These are phyloP conservation scores for Rhododendron williamsianum DNA, from an alignment of 148 eudicot genomes.

Conservation along the genomic window DNA sequence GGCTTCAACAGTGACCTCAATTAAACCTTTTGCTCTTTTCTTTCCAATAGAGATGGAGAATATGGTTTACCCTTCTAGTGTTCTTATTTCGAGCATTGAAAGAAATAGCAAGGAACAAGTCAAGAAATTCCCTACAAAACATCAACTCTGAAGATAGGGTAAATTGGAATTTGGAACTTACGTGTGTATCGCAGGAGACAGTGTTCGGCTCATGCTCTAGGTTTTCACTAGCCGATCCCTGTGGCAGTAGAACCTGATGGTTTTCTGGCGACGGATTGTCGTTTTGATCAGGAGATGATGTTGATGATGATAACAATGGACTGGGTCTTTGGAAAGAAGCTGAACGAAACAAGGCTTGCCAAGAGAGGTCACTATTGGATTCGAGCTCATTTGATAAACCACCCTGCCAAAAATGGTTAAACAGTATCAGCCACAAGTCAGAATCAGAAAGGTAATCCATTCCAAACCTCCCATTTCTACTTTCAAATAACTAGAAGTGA, in stretches of 20 bases:
- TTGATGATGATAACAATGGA: neutral
- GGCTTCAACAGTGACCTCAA: neutral
- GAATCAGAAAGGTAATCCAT: neutral
- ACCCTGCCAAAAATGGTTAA: neutral
- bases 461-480: neutral
- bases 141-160: neutral
- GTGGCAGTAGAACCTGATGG: neutral
- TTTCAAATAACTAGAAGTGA: neutral
- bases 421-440: neutral
- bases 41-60: neutral
- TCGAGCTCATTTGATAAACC: neutral
- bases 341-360: slow-evolving; percentile 1
- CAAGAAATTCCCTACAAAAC: neutral
- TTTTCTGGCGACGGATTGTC: neutral
- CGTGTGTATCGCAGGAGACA: neutral
- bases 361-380: neutral
- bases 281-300: neutral
- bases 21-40: neutral
- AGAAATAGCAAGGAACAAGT: neutral
- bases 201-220: neutral
- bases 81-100: neutral
- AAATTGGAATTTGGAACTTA: neutral
- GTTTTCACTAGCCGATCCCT: neutral
- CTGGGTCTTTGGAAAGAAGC: neutral
- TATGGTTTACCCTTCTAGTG: neutral